phyloP scores from a whole-genome alignment of 495 filamentous ascomycete genomes.

The Eremomyces bilateralis region DNA sequence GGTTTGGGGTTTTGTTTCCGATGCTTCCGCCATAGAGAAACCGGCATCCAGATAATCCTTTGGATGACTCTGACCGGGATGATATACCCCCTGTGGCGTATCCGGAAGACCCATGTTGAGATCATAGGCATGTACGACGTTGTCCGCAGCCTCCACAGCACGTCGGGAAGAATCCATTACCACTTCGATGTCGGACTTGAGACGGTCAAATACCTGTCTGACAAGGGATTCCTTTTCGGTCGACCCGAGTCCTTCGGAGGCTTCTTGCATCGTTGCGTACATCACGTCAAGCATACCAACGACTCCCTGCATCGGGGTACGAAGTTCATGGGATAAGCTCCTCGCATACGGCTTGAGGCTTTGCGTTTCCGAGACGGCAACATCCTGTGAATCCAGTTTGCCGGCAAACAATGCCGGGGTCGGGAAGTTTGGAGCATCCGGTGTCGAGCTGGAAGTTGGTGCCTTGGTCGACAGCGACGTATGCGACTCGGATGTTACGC shows the following conservation, averaged over 20 bases:
- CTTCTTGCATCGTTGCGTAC: constrained; percentile 57
- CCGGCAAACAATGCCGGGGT: not conserved
- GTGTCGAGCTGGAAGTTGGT: no score
- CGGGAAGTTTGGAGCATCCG: no score
- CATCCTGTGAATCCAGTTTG: constrained; percentile 8
- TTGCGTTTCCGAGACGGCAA: constrained; percentile 32
- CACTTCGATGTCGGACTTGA: constrained; percentile 56
- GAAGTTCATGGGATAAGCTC: constrained; percentile 57
- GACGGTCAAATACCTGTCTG: constrained; percentile 33
- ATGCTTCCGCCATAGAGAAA: constrained; percentile 11
- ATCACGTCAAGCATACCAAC: constrained; percentile 75
- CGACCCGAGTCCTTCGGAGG: constrained; percentile 25
- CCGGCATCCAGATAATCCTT: constrained; percentile 3
- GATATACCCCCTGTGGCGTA: constrained; percentile 17
- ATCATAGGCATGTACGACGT: constrained; percentile 74
- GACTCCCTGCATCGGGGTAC: constrained; percentile 72
- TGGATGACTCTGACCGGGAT: constrained; percentile 12
- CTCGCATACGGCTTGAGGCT: constrained; percentile 59
- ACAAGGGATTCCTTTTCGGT: constrained; percentile 24
- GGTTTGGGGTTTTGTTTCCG: no score
- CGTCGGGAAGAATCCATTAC: constrained; percentile 54
- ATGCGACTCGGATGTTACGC: no score
- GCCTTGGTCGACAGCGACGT: no score
- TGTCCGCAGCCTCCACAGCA: constrained; percentile 64
- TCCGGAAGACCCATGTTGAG: constrained; percentile 66